phyloP scores from a whole-genome alignment of 2,329 filamentous ascomycete species.

The Trichophyton rubrum region DNA sequence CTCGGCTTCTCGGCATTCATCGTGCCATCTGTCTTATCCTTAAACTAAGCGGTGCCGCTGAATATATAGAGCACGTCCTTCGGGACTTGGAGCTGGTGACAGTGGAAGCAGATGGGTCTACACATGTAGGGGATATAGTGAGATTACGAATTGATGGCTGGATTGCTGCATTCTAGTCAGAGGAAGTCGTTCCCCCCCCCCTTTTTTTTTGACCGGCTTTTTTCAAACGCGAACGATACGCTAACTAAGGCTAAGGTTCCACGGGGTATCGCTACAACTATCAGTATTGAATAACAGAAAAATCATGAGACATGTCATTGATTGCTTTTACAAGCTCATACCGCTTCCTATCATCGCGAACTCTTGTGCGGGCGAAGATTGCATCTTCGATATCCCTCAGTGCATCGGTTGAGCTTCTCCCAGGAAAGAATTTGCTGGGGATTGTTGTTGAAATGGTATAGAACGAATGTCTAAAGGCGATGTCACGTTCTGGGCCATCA shows the following conservation, averaged over 20 bases:
- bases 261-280: not conserved
- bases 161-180: not conserved
- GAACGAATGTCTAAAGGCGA: no score
- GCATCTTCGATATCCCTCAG: no score
- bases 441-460: no score
- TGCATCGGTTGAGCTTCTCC: no score
- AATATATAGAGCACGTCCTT: conserved; percentile 11
- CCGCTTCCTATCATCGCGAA: no score
- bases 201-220: no score
- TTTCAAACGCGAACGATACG: not conserved
- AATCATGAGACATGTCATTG: no score
- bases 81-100: conserved; percentile 16
- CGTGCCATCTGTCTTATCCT: conserved; percentile 20
- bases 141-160: not conserved
- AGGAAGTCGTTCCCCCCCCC: not conserved
- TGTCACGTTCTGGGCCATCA: no score
- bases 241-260: not conserved
- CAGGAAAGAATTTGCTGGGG: no score
- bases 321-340: no score
- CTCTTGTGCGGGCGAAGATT: no score
- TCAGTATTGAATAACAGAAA: no score
- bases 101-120: conserved; percentile 12
- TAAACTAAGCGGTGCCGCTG: conserved; percentile 15
- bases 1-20: conserved; percentile 19
- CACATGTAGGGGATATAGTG: not conserved